Evolutionary conservation across 768 basidiomycete species (phyloP), one percentile per base, ranked within the genome.

Genomic region (Tremella fuciformis): DNA sequence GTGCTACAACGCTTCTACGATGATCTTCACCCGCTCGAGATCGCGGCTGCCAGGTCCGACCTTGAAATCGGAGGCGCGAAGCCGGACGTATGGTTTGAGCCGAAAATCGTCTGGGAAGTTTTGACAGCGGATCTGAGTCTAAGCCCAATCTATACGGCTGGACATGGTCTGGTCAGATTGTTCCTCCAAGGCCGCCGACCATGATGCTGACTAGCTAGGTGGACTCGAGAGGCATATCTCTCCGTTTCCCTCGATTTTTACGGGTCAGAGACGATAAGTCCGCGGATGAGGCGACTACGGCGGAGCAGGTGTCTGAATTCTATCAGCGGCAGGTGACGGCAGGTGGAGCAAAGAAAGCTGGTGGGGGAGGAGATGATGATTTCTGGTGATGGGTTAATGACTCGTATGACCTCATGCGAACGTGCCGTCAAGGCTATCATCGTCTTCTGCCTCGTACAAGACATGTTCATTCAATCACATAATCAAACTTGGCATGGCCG

Each of bases 41-140:
- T 92, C 38, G 57, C 58, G 7, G 57, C 50, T 4, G 79, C 78
- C 81, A 46, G 79, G 79, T 86, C 88, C 0, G 91, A 97, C 74
- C 82, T 96, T 64, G 91, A 91, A 76, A 76, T 86, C 47, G 94
- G 93, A 40, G 89, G 88, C 3, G 92, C 92, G 40, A 97, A 97
- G 75, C 94, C 96, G 13, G 94, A 99, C 70, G 82, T 96, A 25
- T 98, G 90, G 91, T 93, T 99, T 77, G 94, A 98, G 75, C 94
- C 96, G 18, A 89, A 88, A 79, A 79, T 96, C 18, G 91, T 99
- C 1, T 98, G 96, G 94, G 96, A 99, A 79, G 93, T 99, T 48
- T 83, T 98, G 70, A 89, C 94, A 1, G 96, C 96, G 7, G 96
- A 99, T 79, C 77, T 99, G 69, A 96, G 91, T 77, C 79, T 98